phyloP scores from a whole-genome alignment of 495 filamentous ascomycete species.

The Hyphodiscus hymeniophilus region DNA sequence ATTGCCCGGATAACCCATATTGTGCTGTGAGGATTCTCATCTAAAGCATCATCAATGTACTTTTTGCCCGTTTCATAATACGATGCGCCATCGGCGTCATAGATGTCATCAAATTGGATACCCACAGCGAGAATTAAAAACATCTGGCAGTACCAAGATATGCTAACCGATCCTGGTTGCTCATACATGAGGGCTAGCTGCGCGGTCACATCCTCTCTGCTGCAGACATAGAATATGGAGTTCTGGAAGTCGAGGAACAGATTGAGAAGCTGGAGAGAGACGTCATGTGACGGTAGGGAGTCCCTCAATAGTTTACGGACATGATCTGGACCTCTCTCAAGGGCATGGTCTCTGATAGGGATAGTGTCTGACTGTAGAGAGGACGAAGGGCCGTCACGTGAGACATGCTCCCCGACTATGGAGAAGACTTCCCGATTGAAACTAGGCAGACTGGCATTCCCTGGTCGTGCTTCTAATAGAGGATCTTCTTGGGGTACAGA shows the following conservation, averaged over 20 bases:
- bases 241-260: slow-evolving; percentile 14
- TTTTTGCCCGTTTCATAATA: slow-evolving; percentile 12
- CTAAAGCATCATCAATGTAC: slow-evolving; percentile 16
- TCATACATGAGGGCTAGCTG: slow-evolving; percentile 14
- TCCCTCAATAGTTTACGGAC: slow-evolving; percentile 10
- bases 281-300: slow-evolving; percentile 10
- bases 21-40: slow-evolving; percentile 14
- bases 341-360: slow-evolving; percentile 3
- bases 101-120: slow-evolving; percentile 14
- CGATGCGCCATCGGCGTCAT: slow-evolving; percentile 9
- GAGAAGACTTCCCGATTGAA: slow-evolving; percentile 11
- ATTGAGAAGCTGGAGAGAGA: slow-evolving; percentile 6
- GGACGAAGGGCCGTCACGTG: neutral
- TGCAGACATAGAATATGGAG: slow-evolving; percentile 15
- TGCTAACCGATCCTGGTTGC: slow-evolving; percentile 4
- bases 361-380: neutral
- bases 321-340: slow-evolving; percentile 9
- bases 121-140: slow-evolving; percentile 13
- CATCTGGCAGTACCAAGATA: slow-evolving; percentile 18
- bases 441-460: slow-evolving; percentile 6
- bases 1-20: slow-evolving; percentile 14
- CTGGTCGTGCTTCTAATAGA: neutral
- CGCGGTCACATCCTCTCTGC: slow-evolving; percentile 5
- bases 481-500: neutral
- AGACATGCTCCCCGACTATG: slow-evolving; percentile 7